Conservation (phyloP, 1,139 yeast species). For the Meyerozyma elateridarum region DNA sequence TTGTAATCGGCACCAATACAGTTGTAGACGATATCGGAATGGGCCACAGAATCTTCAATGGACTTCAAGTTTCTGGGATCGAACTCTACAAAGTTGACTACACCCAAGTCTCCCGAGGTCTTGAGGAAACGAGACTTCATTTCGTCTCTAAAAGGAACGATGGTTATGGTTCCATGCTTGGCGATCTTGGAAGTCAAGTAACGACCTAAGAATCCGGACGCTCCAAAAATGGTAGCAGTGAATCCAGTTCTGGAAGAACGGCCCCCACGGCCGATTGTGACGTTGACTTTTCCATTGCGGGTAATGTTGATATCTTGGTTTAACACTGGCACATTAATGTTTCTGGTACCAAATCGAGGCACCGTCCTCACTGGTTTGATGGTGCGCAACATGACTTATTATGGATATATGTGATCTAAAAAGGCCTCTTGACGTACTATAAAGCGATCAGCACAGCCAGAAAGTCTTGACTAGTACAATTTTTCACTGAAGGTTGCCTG, state of each 20-base stretch:
- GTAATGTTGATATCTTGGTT: constrained; percentile 70
- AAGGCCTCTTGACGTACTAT: too few relatives aligned
- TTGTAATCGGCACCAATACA: constrained; percentile 73
- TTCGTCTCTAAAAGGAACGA: constrained; percentile 79
- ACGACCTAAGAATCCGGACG: constrained; percentile 75
- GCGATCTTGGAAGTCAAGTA: constrained; percentile 70
- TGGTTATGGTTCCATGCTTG: constrained; percentile 73
- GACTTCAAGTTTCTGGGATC: constrained; percentile 76
- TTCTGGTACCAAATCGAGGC: constrained; percentile 23
- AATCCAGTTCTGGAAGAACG: constrained; percentile 87
- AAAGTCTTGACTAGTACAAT: not conserved
- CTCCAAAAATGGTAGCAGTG: constrained; percentile 88
- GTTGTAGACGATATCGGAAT: constrained; percentile 80
- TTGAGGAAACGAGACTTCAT: constrained; percentile 75
- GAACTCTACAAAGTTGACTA: constrained; percentile 77
- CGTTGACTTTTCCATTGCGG: constrained; percentile 66
- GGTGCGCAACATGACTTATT: constrained; percentile 26
- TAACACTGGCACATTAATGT: constrained; percentile 39
- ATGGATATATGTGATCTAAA: too few relatives aligned
- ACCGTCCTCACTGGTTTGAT: constrained; percentile 15
- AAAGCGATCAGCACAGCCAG: not conserved
- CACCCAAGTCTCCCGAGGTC: constrained; percentile 84
- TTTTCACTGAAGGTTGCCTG: too few relatives aligned
- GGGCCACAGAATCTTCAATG: constrained; percentile 72
- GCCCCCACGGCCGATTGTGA: constrained; percentile 74